Base-by-base conservation (phyloP, 345 rosid species). In the Gossypium anomalum region DNA sequence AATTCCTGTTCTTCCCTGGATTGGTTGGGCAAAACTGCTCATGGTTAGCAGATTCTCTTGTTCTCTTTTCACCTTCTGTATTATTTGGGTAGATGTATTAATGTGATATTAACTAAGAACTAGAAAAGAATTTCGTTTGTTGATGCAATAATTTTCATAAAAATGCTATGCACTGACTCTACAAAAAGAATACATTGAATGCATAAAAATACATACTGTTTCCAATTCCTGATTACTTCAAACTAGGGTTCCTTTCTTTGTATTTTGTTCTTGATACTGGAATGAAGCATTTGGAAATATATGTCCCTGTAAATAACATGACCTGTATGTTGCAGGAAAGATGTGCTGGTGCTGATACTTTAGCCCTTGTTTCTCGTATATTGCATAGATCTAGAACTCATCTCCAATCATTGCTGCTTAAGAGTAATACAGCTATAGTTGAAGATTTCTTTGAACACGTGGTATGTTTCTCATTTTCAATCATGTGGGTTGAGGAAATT, bases 401-500 rank as follows among this genome's bases (percentile, higher is more conserved):
- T 86, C 90, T 96, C 71, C 98, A 96, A 76, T 92, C 97, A 29
- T 89, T 92, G 97, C 93, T 96, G 78, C 86, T 91, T 79, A 90
- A 81, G 81, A 93, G 86, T 83, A 93, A 85, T 79, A 87, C 92
- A 19, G 81, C 90, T 80, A 72, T 85, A 49, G 93, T 96, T 69
- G 99, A 96, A 86, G 98, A 96, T 81, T 96, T 96, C 80, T 93
- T 83, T 79, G 80, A 79, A 63, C 86, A 88, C 73, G 80, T 91
- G 93, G 98, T 95, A 87, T 67, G 78, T 77, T 72, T 74, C 70
- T 79, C 61, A 58, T 67, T 78, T 52, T 45, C 57, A 55, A 45
- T 61, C 38, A 45, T 12, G 53, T 47, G 9, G n/a, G 38, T 67
- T 67, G 22, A 45, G 70, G 20, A 20, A 66, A 23, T 67, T n/a